phyloP scores from a whole-genome alignment of 768 basidiomycete species.

The Paxillus involutus region DNA sequence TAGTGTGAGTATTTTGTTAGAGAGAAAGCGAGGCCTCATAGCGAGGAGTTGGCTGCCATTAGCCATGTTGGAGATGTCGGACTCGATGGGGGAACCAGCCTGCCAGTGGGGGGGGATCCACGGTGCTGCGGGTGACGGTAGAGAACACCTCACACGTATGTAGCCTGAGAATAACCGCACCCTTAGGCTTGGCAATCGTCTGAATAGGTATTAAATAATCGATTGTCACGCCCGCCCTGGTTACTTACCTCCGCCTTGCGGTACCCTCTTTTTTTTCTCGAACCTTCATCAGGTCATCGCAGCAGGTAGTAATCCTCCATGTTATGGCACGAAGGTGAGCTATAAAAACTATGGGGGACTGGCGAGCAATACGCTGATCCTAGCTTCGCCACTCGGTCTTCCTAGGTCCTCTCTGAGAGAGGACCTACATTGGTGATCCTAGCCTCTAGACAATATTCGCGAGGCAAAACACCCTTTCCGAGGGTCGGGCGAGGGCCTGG shows the following conservation, averaged over 20 bases:
- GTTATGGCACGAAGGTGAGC: too few species aligned
- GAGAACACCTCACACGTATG: too few species aligned
- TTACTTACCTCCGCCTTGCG: neutral
- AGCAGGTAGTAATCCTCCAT: neutral
- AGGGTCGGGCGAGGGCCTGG: too few species aligned
- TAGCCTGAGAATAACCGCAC: too few species aligned
- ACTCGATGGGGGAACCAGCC: too few species aligned
- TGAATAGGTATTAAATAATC: too few species aligned
- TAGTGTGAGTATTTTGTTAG: conserved; percentile 24
- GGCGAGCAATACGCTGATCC: neutral
- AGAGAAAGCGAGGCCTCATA: conserved; percentile 23
- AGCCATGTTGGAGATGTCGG: conserved; percentile 4
- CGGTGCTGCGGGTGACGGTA: neutral
- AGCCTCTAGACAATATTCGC: neutral
- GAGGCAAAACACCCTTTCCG: neutral
- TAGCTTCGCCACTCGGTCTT: neutral
- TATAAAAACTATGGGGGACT: neutral
- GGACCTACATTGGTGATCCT: too few species aligned
- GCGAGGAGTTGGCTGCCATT: conserved; percentile 3
- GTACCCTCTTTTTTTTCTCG: neutral
- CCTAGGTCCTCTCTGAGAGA: neutral
- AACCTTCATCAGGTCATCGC: too few species aligned
- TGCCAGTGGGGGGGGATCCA: neutral
- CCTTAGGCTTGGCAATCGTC: too few species aligned
- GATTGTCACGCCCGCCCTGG: too few species aligned